A percentile compares a stretch with the other conserved stretches of the same genome.
These are phyloP conservation scores for Pueraria montana DNA, from an alignment of 306 rosid species.

Conservation along the genomic window DNA sequence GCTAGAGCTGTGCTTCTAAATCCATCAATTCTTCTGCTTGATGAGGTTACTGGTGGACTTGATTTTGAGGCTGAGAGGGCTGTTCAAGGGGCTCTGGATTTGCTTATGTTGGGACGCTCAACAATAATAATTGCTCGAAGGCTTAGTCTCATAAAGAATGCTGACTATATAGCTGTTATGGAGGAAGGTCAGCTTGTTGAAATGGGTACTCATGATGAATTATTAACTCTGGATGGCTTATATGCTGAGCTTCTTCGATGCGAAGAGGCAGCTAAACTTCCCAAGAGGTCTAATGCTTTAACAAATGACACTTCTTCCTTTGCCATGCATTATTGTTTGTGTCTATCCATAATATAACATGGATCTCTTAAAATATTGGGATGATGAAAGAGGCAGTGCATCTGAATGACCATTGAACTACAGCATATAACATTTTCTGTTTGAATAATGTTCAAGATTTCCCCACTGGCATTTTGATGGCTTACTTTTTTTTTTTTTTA, in stretches of 20 bases:
- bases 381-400: conserved; percentile 22
- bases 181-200: conserved; percentile 99
- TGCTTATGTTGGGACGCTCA: conserved; percentile 98
- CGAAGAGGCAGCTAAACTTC: conserved; percentile 99
- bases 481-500: conserved; percentile 14
- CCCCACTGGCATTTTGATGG: not conserved
- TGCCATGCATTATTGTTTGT: conserved; percentile 41
- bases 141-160: conserved; percentile 98
- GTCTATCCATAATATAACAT: conserved; percentile 13
- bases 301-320: conserved; percentile 33
- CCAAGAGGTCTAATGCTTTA: conserved; percentile 76
- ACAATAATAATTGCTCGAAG: conserved; percentile 98
- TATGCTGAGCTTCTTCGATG: conserved; percentile 95
- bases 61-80: conserved; percentile 99
- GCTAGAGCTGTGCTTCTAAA: conserved; percentile 98
- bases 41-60: conserved; percentile 99
- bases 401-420: not conserved
- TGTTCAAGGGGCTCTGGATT: conserved; percentile 97
- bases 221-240: conserved; percentile 77
- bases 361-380: conserved; percentile 32
- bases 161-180: conserved; percentile 99
- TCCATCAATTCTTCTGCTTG: conserved; percentile 96
- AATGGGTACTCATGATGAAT: conserved; percentile 98
- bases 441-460: conserved; percentile 22
- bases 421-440: conserved; percentile 15